These are phyloP conservation scores for Fusarium sp. DNA, from an alignment of 2,329 filamentous ascomycete species.

Conservation along the genomic window DNA sequence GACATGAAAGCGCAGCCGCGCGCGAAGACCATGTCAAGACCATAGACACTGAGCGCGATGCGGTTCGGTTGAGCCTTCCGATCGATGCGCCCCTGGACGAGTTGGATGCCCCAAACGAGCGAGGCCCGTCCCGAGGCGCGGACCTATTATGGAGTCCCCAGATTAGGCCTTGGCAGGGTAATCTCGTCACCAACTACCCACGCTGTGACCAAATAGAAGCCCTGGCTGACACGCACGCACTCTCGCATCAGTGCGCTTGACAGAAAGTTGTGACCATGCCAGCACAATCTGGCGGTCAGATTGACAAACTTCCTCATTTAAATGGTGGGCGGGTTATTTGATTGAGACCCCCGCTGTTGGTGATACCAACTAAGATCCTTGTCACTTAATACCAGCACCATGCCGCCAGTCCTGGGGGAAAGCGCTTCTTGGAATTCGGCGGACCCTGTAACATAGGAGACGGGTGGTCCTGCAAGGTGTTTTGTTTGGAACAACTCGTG, in stretches of 20 bases:
- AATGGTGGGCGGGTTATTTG: conserved; percentile 31
- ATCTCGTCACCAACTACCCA: conserved; percentile 11
- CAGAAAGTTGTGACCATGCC: conserved; percentile 26
- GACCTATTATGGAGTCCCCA: conserved; percentile 36
- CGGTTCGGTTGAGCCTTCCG: conserved; percentile 29
- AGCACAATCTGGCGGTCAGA: conserved; percentile 31
- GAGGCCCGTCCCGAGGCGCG: conserved; percentile 35
- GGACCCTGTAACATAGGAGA: conserved; percentile 24
- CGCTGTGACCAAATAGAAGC: conserved; percentile 15
- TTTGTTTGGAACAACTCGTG: conserved; percentile 25
- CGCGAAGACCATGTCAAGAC: conserved; percentile 25
- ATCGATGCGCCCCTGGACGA: conserved; percentile 22
- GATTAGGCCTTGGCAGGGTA: conserved; percentile 25
- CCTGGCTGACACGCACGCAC: conserved; percentile 14
- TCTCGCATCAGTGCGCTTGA: conserved; percentile 16
- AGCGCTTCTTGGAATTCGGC: conserved; percentile 32
- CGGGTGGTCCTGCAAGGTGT: conserved; percentile 18
- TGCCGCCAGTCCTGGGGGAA: conserved; percentile 18
- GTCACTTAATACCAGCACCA: conserved; percentile 22
- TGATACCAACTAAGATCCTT: conserved; percentile 32
- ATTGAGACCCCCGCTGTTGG: conserved; percentile 36
- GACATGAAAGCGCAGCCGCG: conserved; percentile 16
- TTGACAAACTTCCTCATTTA: conserved; percentile 22
- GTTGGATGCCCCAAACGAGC: conserved; percentile 30
- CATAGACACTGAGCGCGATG: conserved; percentile 11